Evolutionary conservation across 2,329 filamentous ascomycete species (phyloP).

Genomic region (Bertia moriformis): DNA sequence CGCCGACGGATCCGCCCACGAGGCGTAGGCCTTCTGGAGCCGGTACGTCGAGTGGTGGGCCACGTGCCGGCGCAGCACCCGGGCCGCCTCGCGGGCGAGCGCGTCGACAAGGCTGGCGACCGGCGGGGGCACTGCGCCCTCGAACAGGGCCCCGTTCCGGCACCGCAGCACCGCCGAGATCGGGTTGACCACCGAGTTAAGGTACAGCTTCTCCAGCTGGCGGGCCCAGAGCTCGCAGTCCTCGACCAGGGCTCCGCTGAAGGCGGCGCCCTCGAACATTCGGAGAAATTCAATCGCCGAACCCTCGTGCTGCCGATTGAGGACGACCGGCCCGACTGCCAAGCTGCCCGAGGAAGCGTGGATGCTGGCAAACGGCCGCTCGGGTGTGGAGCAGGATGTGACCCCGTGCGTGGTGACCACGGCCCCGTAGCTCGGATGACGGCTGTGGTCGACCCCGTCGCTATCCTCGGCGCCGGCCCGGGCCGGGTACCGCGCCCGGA

Average conservation of each 20-base stretch:
- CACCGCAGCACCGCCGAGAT: conserved; percentile 66
- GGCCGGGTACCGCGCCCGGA: conserved; percentile 19
- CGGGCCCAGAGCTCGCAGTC: conserved; percentile 31
- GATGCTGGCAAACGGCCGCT: conserved; percentile 33
- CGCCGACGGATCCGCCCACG: too few relatives aligned
- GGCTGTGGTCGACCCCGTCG: conserved; percentile 9
- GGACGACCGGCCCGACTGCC: conserved; percentile 31
- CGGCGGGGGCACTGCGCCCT: conserved; percentile 26
- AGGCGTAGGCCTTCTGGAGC: conserved; percentile 1
- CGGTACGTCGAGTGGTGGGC: conserved; percentile 31
- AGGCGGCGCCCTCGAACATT: conserved; percentile 24
- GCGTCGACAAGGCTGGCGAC: conserved; percentile 48
- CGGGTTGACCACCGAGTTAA: conserved; percentile 72
- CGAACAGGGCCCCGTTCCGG: conserved; percentile 65
- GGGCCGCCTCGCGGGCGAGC: conserved; percentile 60
- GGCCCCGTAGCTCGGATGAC: conserved; percentile 64
- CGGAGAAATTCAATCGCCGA: conserved; percentile 22
- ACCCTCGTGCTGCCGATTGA: too few relatives aligned
- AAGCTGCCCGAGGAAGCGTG: conserved; percentile 38
- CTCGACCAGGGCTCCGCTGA: conserved; percentile 23
- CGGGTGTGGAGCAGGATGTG: conserved; percentile 27
- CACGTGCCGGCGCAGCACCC: conserved; percentile 57
- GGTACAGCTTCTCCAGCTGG: conserved; percentile 77
- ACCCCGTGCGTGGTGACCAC: conserved; percentile 48
- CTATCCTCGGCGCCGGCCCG: too few relatives aligned